Percentiles rank a stretch among this genome's conserved stretches.
These are phyloP conservation scores for Xylaria sp. DNA, from an alignment of 2,329 filamentous ascomycete species.

Conservation along the genomic window DNA sequence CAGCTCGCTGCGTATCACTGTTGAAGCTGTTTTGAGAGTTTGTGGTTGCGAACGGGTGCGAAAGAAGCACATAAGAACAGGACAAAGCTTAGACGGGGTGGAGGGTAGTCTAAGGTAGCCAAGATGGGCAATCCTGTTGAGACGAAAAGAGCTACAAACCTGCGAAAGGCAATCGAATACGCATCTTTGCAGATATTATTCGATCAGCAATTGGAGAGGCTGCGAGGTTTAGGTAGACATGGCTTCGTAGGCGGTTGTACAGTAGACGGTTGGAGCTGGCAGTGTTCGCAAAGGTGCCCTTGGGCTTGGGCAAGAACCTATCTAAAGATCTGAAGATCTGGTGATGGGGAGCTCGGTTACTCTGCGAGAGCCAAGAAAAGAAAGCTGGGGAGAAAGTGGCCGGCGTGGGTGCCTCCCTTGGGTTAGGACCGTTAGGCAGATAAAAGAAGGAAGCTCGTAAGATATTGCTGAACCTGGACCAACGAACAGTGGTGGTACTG, in stretches of 20 bases:
- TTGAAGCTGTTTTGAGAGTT: neutral
- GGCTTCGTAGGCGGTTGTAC: slow-evolving; percentile 2
- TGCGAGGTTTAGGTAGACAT: slow-evolving; percentile 30
- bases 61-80: neutral
- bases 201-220: slow-evolving; percentile 8
- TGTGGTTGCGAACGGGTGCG: neutral
- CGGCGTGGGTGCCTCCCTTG: no score
- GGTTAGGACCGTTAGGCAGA: no score
- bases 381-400: no score
- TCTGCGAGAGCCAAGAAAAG: neutral
- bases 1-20: slow-evolving; percentile 1
- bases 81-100: neutral
- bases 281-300: neutral
- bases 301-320: no score
- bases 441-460: no score
- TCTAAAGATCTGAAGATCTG: no score
- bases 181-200: slow-evolving; percentile 58
- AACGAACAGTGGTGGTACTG: no score
- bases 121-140: neutral
- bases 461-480: no score
- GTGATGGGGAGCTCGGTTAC: neutral
- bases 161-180: slow-evolving; percentile 86
- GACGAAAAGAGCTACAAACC: slow-evolving; percentile 60
- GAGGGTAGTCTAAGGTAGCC: neutral
- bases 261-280: neutral